These are phyloP conservation scores for Globisporangium barbulae DNA, from an alignment of 352 stramenopile genomes.

Conservation along the genomic window DNA sequence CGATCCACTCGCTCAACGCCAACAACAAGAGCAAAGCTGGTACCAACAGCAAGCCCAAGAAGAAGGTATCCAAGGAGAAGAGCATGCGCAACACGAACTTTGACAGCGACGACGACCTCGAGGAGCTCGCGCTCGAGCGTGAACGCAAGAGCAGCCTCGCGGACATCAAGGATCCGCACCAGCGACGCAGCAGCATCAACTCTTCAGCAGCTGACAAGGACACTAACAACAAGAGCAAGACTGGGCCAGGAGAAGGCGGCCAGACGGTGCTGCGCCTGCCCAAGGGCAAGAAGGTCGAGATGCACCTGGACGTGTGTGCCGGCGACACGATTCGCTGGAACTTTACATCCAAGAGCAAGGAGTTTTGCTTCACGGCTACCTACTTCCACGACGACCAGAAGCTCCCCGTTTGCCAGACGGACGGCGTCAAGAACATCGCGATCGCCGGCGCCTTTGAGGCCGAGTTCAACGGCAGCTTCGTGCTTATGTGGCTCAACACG, in stretches of 20 bases:
- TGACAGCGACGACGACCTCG: slow-evolving; percentile 23
- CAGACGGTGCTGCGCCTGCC: slow-evolving; percentile 33
- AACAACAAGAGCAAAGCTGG: not conserved
- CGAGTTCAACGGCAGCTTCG: slow-evolving; percentile 63
- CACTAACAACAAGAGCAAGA: not conserved
- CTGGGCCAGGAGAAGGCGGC: not conserved
- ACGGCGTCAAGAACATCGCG: slow-evolving; percentile 62
- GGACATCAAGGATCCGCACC: not conserved
- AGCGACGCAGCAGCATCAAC: slow-evolving; percentile 5
- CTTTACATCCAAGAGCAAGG: slow-evolving; percentile 52
- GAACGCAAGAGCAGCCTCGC: slow-evolving; percentile 13
- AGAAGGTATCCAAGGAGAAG: slow-evolving; percentile 28
- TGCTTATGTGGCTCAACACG: slow-evolving; percentile 73
- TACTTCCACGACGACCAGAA: slow-evolving; percentile 59
- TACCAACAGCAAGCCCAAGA: slow-evolving; percentile 3
- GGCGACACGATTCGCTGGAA: slow-evolving; percentile 65
- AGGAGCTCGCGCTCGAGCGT: slow-evolving; percentile 10
- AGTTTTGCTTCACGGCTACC: slow-evolving; percentile 61
- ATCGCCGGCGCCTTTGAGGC: slow-evolving; percentile 47
- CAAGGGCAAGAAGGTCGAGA: slow-evolving; percentile 69
- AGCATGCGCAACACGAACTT: slow-evolving; percentile 38
- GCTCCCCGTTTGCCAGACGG: slow-evolving; percentile 43
- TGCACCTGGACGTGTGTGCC: slow-evolving; percentile 73
- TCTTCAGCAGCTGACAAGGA: not conserved
- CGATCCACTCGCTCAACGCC: slow-evolving; percentile 26